These are phyloP conservation scores for Thinopyrum obtusiflorum DNA, from an alignment of 202 grass and related monocot genomes.

Conservation along the genomic window DNA sequence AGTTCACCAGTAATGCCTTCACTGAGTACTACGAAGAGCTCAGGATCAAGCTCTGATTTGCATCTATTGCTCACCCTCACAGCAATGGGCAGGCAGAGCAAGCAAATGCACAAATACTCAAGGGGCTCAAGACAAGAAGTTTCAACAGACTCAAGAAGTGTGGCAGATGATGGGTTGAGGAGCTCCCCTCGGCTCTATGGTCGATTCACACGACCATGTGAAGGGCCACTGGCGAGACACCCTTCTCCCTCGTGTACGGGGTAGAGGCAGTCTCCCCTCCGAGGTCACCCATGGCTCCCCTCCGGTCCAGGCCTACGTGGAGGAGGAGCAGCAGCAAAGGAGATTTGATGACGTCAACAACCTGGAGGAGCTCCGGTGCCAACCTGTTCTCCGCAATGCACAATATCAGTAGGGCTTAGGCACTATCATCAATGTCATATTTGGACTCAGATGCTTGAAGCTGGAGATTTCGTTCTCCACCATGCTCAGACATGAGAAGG, in stretches of 20 bases:
- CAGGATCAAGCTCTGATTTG: background rate
- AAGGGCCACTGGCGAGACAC: background rate
- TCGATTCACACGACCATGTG: background rate
- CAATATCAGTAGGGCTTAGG: background rate
- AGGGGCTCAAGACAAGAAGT: too few relatives aligned
- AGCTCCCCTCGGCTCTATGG: background rate
- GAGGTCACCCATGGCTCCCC: background rate
- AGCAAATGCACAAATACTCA: background rate
- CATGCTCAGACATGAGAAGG: background rate
- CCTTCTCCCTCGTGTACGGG: background rate
- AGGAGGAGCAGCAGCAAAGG: background rate
- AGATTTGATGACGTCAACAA: background rate
- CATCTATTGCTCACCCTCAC: background rate
- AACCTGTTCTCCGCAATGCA: accelerated
- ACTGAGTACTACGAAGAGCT: too few relatives aligned
- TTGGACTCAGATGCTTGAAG: background rate
- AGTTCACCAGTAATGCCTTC: background rate
- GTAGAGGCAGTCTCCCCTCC: background rate
- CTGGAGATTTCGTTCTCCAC: background rate
- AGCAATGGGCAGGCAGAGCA: background rate
- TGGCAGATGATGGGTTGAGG: background rate
- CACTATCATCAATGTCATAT: background rate
- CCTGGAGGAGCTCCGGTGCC: background rate
- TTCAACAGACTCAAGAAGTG: too few relatives aligned
- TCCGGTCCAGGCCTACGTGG: background rate